phyloP scores from a whole-genome alignment of 2,329 filamentous ascomycete genomes.

The Monosporascus sp. region DNA sequence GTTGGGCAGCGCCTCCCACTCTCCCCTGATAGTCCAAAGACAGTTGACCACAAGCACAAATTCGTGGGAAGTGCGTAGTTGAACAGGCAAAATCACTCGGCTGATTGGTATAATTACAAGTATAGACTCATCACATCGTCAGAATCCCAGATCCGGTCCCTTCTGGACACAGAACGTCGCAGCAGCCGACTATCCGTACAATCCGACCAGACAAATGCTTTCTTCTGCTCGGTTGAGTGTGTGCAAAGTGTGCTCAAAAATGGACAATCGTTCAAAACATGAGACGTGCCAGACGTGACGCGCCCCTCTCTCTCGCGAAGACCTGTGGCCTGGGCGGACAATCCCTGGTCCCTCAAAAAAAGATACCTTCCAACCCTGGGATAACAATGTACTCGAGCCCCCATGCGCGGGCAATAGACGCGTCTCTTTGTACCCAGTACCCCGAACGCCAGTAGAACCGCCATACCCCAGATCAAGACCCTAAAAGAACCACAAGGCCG shows the following conservation, averaged over 20 bases:
- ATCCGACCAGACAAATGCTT: not conserved
- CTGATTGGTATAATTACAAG: constrained; percentile 31
- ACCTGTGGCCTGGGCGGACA: not conserved
- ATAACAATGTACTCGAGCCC: constrained; percentile 22
- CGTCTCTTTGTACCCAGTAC: constrained; percentile 25
- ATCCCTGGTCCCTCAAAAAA: not conserved
- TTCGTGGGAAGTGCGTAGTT: not conserved
- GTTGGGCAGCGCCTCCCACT: not conserved
- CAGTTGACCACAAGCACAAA: not conserved
- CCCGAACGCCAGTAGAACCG: constrained; percentile 27
- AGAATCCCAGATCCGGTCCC: constrained; percentile 13
- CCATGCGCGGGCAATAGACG: constrained; percentile 21
- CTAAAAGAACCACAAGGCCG: constrained; percentile 30
- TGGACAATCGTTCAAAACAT: too few species aligned
- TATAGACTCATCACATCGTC: constrained; percentile 27
- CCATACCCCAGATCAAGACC: constrained; percentile 23
- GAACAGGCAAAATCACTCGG: constrained; percentile 9
- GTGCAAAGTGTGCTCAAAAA: too few species aligned
- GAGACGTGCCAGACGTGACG: not conserved
- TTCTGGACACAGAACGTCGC: constrained; percentile 4
- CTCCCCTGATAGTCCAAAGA: not conserved
- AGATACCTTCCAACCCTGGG: constrained; percentile 14
- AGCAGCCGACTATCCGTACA: not conserved
- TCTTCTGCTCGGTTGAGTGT: too few species aligned
- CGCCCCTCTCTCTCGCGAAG: not conserved